Percentiles rank a stretch among this genome's conserved stretches.
Conservation (phyloP, 192 early-diverging fungal genomes). For the Umbelopsis isabellina region DNA sequence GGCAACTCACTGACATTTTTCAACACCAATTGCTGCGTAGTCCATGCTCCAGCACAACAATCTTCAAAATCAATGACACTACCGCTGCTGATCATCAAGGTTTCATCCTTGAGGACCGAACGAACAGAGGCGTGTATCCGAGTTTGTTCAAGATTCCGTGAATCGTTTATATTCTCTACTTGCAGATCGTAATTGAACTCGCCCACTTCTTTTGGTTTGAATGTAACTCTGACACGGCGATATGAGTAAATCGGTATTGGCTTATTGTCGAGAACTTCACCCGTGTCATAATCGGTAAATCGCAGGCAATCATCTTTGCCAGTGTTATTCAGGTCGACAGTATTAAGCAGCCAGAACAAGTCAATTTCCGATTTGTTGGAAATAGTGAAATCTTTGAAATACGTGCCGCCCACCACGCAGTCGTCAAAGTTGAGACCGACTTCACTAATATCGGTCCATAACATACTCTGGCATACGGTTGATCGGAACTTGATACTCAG, state of each 20-base stretch:
- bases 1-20: constrained; percentile 79
- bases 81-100: constrained; percentile 68
- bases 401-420: constrained; percentile 86
- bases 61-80: constrained; percentile 91
- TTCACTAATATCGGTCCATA: constrained; percentile 91
- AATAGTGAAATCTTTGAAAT: constrained; percentile 90
- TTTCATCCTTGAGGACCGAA: constrained; percentile 73
- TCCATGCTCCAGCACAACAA: constrained; percentile 89
- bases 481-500: constrained; percentile 79
- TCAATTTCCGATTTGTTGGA: constrained; percentile 90
- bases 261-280: constrained; percentile 42
- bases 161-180: constrained; percentile 90
- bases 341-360: constrained; percentile 85
- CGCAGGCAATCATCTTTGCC: constrained; percentile 64
- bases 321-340: constrained; percentile 63
- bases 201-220: constrained; percentile 85
- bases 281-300: constrained; percentile 79
- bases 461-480: constrained; percentile 84
- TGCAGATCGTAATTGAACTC: constrained; percentile 91
- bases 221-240: constrained; percentile 77
- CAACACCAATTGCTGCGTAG: constrained; percentile 74
- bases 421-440: constrained; percentile 94
- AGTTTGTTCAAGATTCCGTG: constrained; percentile 77
- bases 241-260: constrained; percentile 74
- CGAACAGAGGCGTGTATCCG: constrained; percentile 83